A percentile compares a stretch with the other conserved stretches of the same genome.
Evolutionary conservation across 345 rosid genomes (phyloP).

Genomic region (Bruguiera sexangula): DNA sequence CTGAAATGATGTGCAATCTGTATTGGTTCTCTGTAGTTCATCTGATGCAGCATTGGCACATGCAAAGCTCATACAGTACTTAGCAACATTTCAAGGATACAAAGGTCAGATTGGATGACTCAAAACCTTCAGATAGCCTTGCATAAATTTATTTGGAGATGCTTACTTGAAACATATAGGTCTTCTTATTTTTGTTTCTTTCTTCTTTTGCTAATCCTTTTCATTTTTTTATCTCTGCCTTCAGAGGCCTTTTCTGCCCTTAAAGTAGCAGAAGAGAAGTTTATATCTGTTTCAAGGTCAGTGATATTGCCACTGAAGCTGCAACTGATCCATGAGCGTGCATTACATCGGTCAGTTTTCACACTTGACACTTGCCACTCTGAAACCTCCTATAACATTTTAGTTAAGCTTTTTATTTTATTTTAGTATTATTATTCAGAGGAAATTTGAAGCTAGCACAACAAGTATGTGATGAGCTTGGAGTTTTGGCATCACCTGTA

Average conservation of each 20-base stretch:
- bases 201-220: conserved; percentile 4
- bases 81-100: conserved; percentile 82
- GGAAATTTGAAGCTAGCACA: conserved; percentile 87
- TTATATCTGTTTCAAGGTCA: conserved; percentile 71
- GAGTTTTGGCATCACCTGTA: conserved; percentile 73
- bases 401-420: conserved; percentile 7
- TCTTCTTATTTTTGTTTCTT: background rate
- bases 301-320: conserved; percentile 69
- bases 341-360: conserved; percentile 74
- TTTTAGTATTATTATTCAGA: conserved; percentile 30
- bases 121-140: conserved; percentile 6
- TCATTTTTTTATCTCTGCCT: conserved; percentile 16
- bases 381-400: background rate
- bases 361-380: background rate
- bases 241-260: conserved; percentile 91
- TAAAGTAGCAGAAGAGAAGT: conserved; percentile 72
- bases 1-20: conserved; percentile 17
- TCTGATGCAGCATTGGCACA: conserved; percentile 84
- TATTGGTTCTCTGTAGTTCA: conserved; percentile 44
- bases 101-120: conserved; percentile 56
- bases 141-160: conserved; percentile 3
- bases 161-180: background rate
- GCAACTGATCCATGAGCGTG: conserved; percentile 85
- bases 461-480: conserved; percentile 78
- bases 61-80: conserved; percentile 85